Evolutionary conservation across 768 basidiomycete species (phyloP).

Genomic region (Rhodotorula taiwanensis): DNA sequence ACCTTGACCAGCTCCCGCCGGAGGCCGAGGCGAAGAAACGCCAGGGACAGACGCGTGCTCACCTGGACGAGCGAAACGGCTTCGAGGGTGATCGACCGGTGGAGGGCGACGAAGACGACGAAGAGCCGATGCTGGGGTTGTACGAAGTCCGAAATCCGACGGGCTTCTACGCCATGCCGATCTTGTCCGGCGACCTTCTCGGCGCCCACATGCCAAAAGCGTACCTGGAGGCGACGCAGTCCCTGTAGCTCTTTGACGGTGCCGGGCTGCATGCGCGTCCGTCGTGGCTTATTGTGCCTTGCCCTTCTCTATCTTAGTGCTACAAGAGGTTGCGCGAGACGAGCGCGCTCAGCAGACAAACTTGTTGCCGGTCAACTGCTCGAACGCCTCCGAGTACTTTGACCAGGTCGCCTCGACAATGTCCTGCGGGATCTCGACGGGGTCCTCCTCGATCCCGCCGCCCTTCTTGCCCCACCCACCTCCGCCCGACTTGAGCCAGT

Average conservation of each 20-base stretch:
- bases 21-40: background rate
- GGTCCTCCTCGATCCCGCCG: slow-evolving; percentile 53
- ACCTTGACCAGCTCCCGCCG: slow-evolving; percentile 12
- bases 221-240: slow-evolving; percentile 16
- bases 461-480: slow-evolving; percentile 61
- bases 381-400: slow-evolving; percentile 68
- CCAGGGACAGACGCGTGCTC: background rate
- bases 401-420: slow-evolving; percentile 69
- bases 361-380: slow-evolving; percentile 45
- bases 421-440: slow-evolving; percentile 68
- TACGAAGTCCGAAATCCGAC: slow-evolving; percentile 16
- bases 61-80: background rate
- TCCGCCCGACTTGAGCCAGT: slow-evolving; percentile 63
- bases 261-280: background rate
- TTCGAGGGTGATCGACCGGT: background rate
- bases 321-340: background rate
- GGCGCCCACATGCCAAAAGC: slow-evolving; percentile 18
- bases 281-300: too few relatives aligned
- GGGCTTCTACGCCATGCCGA: slow-evolving; percentile 15
- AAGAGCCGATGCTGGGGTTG: slow-evolving; percentile 4
- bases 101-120: background rate
- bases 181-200: slow-evolving; percentile 9
- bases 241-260: slow-evolving; percentile 11
- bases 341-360: slow-evolving; percentile 14
- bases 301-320: background rate